These are phyloP conservation scores for Colletotrichum orbiculare DNA, from an alignment of 2,329 filamentous ascomycete genomes.

Conservation along the genomic window DNA sequence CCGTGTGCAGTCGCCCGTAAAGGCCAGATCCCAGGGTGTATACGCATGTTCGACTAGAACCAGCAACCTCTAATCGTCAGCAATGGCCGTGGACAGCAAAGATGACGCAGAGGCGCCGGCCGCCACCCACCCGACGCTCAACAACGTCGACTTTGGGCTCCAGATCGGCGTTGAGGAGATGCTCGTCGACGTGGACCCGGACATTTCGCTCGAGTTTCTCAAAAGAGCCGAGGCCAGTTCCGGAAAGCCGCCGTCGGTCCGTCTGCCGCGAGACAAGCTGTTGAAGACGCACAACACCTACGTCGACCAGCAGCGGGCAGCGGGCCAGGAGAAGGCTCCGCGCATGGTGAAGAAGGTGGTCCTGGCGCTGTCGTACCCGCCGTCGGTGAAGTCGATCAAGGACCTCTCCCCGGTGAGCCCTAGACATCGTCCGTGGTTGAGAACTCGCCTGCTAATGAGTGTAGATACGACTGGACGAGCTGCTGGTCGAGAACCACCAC, in stretches of 20 bases:
- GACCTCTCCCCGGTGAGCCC: slow-evolving; percentile 31
- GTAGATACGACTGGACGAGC: slow-evolving; percentile 44
- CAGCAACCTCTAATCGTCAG: neutral
- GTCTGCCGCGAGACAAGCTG: slow-evolving; percentile 29
- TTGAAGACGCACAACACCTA: slow-evolving; percentile 38
- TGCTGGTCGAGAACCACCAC: slow-evolving; percentile 48
- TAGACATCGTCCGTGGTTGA: neutral
- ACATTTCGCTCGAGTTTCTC: slow-evolving; percentile 39
- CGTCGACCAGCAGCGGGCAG: slow-evolving; percentile 32
- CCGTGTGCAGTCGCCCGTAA: too few relatives aligned
- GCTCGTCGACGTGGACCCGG: slow-evolving; percentile 40
- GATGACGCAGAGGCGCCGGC: neutral
- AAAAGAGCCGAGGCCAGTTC: slow-evolving; percentile 38
- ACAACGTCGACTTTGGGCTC: slow-evolving; percentile 34
- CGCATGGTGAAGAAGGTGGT: slow-evolving; percentile 41
- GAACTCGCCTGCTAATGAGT: neutral
- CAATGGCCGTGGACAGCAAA: slow-evolving; percentile 3
- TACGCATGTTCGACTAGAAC: neutral
- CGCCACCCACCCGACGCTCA: slow-evolving; percentile 21
- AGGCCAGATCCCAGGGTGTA: neutral
- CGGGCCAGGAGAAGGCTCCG: slow-evolving; percentile 31
- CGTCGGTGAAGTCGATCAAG: slow-evolving; percentile 32
- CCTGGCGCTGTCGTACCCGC: slow-evolving; percentile 39
- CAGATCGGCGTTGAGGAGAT: slow-evolving; percentile 39
- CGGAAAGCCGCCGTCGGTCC: slow-evolving; percentile 37